phyloP scores from a whole-genome alignment of 2,329 filamentous ascomycete genomes.

The Trichoderma polysporum region DNA sequence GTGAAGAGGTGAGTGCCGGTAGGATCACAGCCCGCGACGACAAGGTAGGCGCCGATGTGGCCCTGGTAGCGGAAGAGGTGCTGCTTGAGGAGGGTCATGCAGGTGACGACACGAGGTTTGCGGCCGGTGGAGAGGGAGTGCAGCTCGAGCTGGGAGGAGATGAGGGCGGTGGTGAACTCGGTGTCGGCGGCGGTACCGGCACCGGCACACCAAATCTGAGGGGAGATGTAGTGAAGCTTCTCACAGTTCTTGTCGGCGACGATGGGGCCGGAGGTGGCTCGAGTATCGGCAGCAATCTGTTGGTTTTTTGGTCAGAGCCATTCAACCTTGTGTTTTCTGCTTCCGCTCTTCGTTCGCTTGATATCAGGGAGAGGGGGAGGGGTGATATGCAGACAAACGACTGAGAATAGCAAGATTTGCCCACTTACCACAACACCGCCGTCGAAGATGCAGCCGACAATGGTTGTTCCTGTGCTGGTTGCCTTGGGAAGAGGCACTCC shows the following conservation, averaged over 20 bases:
- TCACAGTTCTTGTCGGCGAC: slow-evolving; percentile 99
- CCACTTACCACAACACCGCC: slow-evolving; percentile 84
- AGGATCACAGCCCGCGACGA: slow-evolving; percentile 94
- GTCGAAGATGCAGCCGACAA: slow-evolving; percentile 95
- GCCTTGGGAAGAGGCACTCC: slow-evolving; percentile 95
- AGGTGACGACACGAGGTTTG: slow-evolving; percentile 94
- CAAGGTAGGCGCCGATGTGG: slow-evolving; percentile 95
- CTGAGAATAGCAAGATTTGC: neutral
- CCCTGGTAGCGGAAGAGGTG: slow-evolving; percentile 98
- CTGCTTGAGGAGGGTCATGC: slow-evolving; percentile 99
- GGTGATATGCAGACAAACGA: neutral
- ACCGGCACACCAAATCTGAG: slow-evolving; percentile 98
- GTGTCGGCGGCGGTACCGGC: slow-evolving; percentile 97
- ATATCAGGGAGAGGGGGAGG: neutral
- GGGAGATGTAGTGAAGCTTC: slow-evolving; percentile 98
- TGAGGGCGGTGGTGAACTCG: slow-evolving; percentile 97
- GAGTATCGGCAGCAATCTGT: slow-evolving; percentile 98
- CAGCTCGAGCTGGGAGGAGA: slow-evolving; percentile 97
- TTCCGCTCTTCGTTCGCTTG: neutral
- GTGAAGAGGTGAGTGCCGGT: slow-evolving; percentile 96
- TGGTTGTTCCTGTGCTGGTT: slow-evolving; percentile 97
- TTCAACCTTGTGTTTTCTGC: neutral
- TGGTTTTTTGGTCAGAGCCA: neutral
- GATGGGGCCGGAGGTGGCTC: slow-evolving; percentile 95
- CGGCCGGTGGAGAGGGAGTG: slow-evolving; percentile 95